Percentiles rank a stretch among this genome's conserved stretches.
These are phyloP conservation scores for Zygoascus flipseniorum DNA, from an alignment of 805 yeast genomes.

Conservation along the genomic window DNA sequence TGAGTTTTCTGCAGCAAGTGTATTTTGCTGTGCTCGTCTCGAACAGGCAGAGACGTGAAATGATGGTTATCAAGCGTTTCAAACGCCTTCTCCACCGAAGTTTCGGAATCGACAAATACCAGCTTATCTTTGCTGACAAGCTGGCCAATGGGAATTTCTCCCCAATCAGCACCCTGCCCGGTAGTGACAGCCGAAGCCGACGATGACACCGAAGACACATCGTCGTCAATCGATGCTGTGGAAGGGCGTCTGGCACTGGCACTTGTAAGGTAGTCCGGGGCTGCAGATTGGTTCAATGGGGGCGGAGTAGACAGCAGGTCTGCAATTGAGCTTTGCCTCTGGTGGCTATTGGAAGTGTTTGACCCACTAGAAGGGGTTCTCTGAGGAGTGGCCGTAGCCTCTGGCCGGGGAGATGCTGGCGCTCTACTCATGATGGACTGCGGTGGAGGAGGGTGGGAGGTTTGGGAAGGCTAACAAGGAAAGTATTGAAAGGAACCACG, in stretches of 20 bases:
- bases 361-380: not conserved
- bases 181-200: not conserved
- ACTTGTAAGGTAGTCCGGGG: slow-evolving; percentile 1
- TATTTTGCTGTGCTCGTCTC: slow-evolving; percentile 9
- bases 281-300: slow-evolving; percentile 13
- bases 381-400: not conserved
- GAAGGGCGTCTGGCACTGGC: not conserved
- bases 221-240: not conserved
- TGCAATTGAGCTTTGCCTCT: slow-evolving; percentile 21
- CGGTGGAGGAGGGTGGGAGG: not conserved
- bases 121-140: slow-evolving; percentile 73
- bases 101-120: slow-evolving; percentile 53
- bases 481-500: not conserved
- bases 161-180: slow-evolving; percentile 45
- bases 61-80: slow-evolving; percentile 63
- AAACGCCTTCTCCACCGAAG: slow-evolving; percentile 83
- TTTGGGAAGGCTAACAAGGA: not conserved
- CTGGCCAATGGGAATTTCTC: slow-evolving; percentile 59
- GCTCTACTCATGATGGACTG: not conserved
- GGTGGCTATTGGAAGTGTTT: not conserved
- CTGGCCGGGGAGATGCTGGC: not conserved
- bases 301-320: slow-evolving; percentile 27
- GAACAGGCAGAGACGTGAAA: slow-evolving; percentile 80
- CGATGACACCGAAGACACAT: not conserved
- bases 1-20: slow-evolving; percentile 1